Percentiles rank a stretch among this genome's conserved stretches.
Evolutionary conservation across 2,329 filamentous ascomycete species (phyloP).

Genomic region (Talaromyces rugulosus): DNA sequence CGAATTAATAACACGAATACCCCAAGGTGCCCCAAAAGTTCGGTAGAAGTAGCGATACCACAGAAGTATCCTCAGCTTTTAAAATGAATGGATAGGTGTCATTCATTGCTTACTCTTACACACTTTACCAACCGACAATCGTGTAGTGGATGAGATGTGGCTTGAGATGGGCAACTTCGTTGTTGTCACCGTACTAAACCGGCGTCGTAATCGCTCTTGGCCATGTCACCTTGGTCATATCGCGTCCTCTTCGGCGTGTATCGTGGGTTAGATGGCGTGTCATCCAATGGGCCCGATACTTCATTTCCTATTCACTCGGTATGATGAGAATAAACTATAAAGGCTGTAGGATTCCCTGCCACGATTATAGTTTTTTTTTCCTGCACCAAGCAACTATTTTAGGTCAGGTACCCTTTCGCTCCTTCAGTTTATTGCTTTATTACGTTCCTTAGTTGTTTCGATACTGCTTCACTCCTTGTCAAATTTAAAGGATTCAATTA

Average conservation of each 20-base stretch:
- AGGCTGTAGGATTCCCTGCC: background rate
- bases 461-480: conserved; percentile 1
- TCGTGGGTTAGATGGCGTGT: background rate
- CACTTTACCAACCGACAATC: background rate
- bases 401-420: background rate
- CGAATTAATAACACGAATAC: background rate
- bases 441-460: background rate
- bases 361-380: background rate
- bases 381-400: background rate
- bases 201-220: background rate
- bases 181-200: background rate
- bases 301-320: background rate
- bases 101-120: background rate
- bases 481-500: background rate
- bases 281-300: background rate
- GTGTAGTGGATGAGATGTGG: background rate
- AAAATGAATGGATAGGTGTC: background rate
- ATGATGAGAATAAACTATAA: background rate
- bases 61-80: too few species aligned
- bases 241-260: background rate
- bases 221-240: background rate
- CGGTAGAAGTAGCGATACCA: too few species aligned
- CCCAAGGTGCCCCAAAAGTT: too few species aligned
- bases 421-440: background rate
- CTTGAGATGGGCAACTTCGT: background rate